Base-by-base conservation (phyloP, 805 yeast genomes). In the Ogataea paradorogensis region DNA sequence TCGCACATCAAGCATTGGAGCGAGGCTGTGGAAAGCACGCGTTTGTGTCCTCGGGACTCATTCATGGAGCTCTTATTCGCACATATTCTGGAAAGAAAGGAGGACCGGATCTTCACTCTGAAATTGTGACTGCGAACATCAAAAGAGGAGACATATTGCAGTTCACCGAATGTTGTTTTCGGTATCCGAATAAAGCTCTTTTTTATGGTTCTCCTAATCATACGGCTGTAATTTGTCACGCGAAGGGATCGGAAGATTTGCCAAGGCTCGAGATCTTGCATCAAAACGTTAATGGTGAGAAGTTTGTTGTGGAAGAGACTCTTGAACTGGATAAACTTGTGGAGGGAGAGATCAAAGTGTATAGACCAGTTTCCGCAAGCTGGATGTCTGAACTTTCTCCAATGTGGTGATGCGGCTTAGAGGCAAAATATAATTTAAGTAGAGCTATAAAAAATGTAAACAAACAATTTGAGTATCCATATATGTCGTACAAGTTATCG, bases 21-120 rank as follows among this genome's bases (percentile, higher is more conserved):
- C 70, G 73, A 43, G 77, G 78, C 0, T 76, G 82, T 52, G 82
- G 82, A 0, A 73, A 68, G 21, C 76, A 74, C 51, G 81, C 82
- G 0, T 75, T 76, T 56, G 71, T 74, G 2, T 70, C 77, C 11
- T 59, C 66, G 11, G 74, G 73, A 13, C 50, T 55, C 10, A 64
- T 57, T 15, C 82, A 77, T 48, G 82, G 82, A 27, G 67, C 61
- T 3, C 41, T 59, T 9, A 25, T 57, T n/a, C 40, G 44, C 20
- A 52, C 60, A 1, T 33, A 42, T 6, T 44, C 26, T 3, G 63
- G 59, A 9, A 38, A 32, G 9, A 34, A 31, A 2, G 42, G 34
- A 14, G 45, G 40, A 9, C 54, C 62, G 2, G 48, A 48, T 7
- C 33, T 52, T 9, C 18, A 16, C 2, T 44, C 52, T 4, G 56